These are phyloP conservation scores for Nannochloropsis salina DNA, from an alignment of 108 stramenopile species.

Conservation along the genomic window DNA sequence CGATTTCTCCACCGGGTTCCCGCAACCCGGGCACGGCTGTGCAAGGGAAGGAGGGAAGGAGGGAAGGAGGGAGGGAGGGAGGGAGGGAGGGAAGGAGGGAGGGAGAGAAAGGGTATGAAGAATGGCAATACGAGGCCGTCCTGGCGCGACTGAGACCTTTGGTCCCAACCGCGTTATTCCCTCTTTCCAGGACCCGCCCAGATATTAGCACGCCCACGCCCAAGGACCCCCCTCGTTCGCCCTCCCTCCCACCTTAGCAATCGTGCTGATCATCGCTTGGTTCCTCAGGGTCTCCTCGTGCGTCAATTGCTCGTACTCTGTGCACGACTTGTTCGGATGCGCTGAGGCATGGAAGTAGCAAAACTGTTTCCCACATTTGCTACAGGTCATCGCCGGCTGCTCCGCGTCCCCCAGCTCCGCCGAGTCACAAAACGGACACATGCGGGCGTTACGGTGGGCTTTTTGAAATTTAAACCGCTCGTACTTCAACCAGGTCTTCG, in stretches of 20 bases:
- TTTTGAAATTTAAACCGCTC: slow-evolving; percentile 50
- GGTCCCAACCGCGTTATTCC: no score
- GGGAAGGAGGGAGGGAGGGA: neutral
- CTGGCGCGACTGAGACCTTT: no score
- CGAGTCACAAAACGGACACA: slow-evolving; percentile 55
- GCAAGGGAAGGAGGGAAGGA: neutral
- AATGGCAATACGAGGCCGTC: neutral
- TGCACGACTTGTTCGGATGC: slow-evolving; percentile 50
- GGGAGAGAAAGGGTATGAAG: neutral
- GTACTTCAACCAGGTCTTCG: slow-evolving; percentile 40
- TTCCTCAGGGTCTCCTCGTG: slow-evolving; percentile 47
- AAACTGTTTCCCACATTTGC: slow-evolving; percentile 48
- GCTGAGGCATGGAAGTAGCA: slow-evolving; percentile 61
- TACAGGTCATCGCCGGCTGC: slow-evolving; percentile 48
- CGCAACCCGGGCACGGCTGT: slow-evolving; percentile 58
- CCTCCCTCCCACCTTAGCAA: slow-evolving; percentile 1
- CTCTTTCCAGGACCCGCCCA: no score
- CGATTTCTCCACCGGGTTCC: slow-evolving; percentile 57
- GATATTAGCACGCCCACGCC: neutral
- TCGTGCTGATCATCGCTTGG: slow-evolving; percentile 40
- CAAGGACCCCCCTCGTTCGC: neutral
- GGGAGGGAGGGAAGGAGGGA: neutral
- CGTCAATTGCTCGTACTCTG: slow-evolving; percentile 47
- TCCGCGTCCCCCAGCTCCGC: slow-evolving; percentile 41
- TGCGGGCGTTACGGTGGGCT: slow-evolving; percentile 52